Evolutionary conservation across 2,329 filamentous ascomycete genomes (phyloP).

Genomic region (Xylariaceae sp.): DNA sequence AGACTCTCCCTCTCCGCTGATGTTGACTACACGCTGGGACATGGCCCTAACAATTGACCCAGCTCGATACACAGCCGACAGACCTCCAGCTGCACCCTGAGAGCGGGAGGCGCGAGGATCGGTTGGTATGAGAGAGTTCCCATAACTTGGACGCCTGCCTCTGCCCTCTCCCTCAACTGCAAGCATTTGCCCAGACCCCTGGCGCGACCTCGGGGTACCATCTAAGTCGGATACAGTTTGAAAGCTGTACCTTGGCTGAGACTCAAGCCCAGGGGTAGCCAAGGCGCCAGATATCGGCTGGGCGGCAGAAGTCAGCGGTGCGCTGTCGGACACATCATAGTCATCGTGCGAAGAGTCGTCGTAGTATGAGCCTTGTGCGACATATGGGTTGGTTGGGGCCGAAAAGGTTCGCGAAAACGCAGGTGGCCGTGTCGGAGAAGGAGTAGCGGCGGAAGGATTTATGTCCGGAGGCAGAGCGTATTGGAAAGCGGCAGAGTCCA

Average conservation of each 20-base stretch:
- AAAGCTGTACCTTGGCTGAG: slow-evolving; percentile 49
- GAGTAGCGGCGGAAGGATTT: slow-evolving; percentile 17
- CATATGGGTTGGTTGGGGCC: slow-evolving; percentile 25
- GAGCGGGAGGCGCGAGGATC: slow-evolving; percentile 56
- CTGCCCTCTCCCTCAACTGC: slow-evolving; percentile 53
- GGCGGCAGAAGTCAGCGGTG: slow-evolving; percentile 52
- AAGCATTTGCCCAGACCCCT: slow-evolving; percentile 46
- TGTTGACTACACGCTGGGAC: slow-evolving; percentile 95
- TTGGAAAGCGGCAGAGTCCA: slow-evolving; percentile 50
- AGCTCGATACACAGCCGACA: slow-evolving; percentile 60
- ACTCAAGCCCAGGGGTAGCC: slow-evolving; percentile 34
- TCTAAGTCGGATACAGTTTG: slow-evolving; percentile 49
- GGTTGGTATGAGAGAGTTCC: slow-evolving; percentile 49
- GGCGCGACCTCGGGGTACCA: slow-evolving; percentile 47
- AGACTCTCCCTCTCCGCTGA: slow-evolving; percentile 87
- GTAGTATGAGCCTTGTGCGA: slow-evolving; percentile 36
- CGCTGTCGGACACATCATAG: slow-evolving; percentile 52
- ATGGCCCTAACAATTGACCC: slow-evolving; percentile 78
- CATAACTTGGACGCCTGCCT: slow-evolving; percentile 51
- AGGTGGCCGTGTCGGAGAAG: slow-evolving; percentile 13
- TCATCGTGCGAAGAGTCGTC: slow-evolving; percentile 35
- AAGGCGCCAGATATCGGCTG: slow-evolving; percentile 52
- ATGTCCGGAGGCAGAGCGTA: slow-evolving; percentile 52
- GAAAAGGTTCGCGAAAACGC: slow-evolving; percentile 23
- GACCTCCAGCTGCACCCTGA: slow-evolving; percentile 57